Evolutionary conservation across 805 yeast genomes (phyloP), one percentile per base, ranked within the genome.

Genomic region (Barnettozyma siamensis): DNA sequence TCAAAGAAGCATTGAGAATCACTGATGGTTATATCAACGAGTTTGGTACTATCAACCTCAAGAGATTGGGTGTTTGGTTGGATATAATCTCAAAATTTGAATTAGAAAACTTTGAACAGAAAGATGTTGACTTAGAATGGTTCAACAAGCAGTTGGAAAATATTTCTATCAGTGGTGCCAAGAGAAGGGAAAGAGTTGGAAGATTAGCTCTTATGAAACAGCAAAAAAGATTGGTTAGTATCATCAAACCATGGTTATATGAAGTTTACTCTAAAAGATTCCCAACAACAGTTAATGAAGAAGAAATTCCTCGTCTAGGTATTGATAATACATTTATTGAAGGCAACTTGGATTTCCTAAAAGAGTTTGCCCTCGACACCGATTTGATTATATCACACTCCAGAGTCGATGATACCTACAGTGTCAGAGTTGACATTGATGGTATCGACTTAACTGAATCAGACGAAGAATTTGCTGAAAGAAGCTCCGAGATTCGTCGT

Each of bases 41-140:
- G 48, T 70, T 73, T 41, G 99, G 99, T 50, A 72, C 73, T 28
- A 88, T 93, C 51, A 83, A 93, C 60, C 69, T 89, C 48, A 64
- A 69, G 44, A 72, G 95, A 50, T 69, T 93, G 39, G 79, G 76
- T 18, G 61, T 77, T 31, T 88, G 96, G 91, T 68, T 93, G 36
- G 77, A 80, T 30, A 75, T 76, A 50, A 65, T 93, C 40, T 77
- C 93, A 5, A 74, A 76, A 47, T 88, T 89, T 55, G 99, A 93
- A 62, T 66, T 80, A 48, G 85, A 83, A 60, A 82, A 84, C 58
- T 93, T 91, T 55, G 98, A 93, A 63, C 80, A 74, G 48, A 79
- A 80, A 40, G 86, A 83, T 47, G 69, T 87, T 41, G 96, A 89
- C 60, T 78, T 86, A 27, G 93, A 84, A 47, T 89, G 96, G 96